A percentile compares a stretch with the other conserved stretches of the same genome.
These are phyloP conservation scores for Paraconiothyrium sp. DNA, from an alignment of 2,329 filamentous ascomycete genomes.

Conservation along the genomic window DNA sequence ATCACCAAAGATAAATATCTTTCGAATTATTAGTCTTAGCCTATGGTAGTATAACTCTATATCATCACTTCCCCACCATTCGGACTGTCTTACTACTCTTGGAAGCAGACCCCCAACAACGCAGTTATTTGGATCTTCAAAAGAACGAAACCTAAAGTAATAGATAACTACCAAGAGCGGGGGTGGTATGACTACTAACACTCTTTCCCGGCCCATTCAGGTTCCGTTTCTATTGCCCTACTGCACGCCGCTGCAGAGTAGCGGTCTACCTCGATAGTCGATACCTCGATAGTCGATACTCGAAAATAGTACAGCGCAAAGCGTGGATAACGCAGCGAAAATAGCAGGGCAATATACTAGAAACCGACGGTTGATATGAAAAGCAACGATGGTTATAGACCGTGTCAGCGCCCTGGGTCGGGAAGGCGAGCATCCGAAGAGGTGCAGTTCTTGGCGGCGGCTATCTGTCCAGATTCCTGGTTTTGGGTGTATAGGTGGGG, in stretches of 20 bases:
- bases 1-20: too few species aligned
- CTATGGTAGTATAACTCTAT: too few species aligned
- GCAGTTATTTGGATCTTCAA: not conserved
- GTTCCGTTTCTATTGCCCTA: not conserved
- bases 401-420: not conserved
- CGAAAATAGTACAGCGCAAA: not conserved
- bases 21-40: too few species aligned
- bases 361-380: not conserved
- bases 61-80: not conserved
- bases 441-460: conserved; percentile 15
- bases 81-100: not conserved
- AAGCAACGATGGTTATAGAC: conserved; percentile 1
- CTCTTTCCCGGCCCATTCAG: not conserved
- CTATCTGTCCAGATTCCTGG: conserved; percentile 5
- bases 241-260: too few species aligned
- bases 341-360: not conserved
- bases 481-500: not conserved
- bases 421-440: conserved; percentile 4
- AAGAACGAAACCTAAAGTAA: not conserved
- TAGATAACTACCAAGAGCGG: not conserved
- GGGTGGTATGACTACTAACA: not conserved
- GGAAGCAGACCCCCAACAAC: not conserved
- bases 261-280: not conserved
- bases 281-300: not conserved
- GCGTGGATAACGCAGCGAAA: not conserved